These are phyloP conservation scores for Sarcodon aspratus DNA, from an alignment of 768 basidiomycete species.

Conservation along the genomic window DNA sequence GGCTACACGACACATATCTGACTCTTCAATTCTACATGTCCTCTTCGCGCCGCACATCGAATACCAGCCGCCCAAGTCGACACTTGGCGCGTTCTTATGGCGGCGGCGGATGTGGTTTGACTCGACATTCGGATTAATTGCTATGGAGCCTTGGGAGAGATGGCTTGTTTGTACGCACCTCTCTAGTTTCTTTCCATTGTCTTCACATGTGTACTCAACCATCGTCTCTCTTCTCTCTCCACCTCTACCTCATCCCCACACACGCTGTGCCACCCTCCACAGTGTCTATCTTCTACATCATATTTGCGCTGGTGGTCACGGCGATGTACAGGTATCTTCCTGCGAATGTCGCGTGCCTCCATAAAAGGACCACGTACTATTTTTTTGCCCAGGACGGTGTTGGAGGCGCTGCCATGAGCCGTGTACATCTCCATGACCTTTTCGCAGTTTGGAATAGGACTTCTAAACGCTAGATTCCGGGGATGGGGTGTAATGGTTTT, in stretches of 20 bases:
- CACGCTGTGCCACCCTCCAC: neutral
- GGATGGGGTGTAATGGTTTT: no score
- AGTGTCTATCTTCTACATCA: constrained; percentile 30
- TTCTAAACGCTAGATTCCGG: no score
- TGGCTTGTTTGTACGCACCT: constrained; percentile 38
- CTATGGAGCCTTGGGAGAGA: constrained; percentile 66
- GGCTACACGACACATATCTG: neutral
- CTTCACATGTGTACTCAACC: neutral
- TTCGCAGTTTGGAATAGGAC: no score
- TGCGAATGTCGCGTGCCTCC: constrained; percentile 36
- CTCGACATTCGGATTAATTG: constrained; percentile 43
- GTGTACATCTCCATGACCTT: no score
- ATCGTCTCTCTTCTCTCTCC: neutral
- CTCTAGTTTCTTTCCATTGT: constrained; percentile 1
- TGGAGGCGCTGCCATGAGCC: no score
- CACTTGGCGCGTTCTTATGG: constrained; percentile 28
- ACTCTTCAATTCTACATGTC: no score
- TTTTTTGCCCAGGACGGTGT: constrained; percentile 35
- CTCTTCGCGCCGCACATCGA: no score
- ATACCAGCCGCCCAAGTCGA: constrained; percentile 15
- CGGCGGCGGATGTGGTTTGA: constrained; percentile 44
- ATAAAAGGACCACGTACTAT: constrained; percentile 45
- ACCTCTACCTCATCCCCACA: neutral
- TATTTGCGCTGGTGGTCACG: constrained; percentile 33
- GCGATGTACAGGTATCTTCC: constrained; percentile 46